Percentiles rank a stretch among this genome's conserved stretches.
Conservation (phyloP, 495 filamentous ascomycete species). For the Lasiosphaeria hispida region DNA sequence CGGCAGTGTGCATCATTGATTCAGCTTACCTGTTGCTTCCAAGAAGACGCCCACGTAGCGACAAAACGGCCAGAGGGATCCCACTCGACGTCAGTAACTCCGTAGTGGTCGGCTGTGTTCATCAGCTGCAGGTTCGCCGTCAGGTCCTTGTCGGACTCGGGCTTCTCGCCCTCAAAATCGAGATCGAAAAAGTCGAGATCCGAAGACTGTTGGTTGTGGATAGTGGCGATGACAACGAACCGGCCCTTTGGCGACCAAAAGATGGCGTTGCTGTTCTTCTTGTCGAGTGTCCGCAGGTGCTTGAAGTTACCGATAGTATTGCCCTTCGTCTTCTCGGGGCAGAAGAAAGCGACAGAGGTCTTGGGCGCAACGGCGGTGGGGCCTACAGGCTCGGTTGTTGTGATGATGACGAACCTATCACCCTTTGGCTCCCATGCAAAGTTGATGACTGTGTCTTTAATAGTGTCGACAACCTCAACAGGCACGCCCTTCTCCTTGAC, state of each 20-base stretch:
- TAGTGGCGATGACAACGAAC: slow-evolving; percentile 89
- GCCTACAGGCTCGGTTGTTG: slow-evolving; percentile 76
- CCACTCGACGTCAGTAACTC: slow-evolving; percentile 97
- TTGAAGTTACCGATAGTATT: slow-evolving; percentile 84
- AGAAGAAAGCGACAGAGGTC: slow-evolving; percentile 92
- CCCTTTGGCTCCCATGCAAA: slow-evolving; percentile 99
- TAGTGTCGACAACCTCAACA: slow-evolving; percentile 93
- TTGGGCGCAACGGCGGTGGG: slow-evolving; percentile 84
- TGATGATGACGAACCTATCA: slow-evolving; percentile 94
- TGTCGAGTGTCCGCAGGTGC: slow-evolving; percentile 87
- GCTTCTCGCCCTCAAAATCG: slow-evolving; percentile 96
- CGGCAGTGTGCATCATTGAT: not conserved
- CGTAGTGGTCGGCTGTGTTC: slow-evolving; percentile 91
- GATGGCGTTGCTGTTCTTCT: slow-evolving; percentile 98
- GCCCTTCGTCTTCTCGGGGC: slow-evolving; percentile 86
- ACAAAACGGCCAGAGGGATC: slow-evolving; percentile 94
- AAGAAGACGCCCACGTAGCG: slow-evolving; percentile 84
- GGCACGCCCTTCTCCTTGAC: slow-evolving; percentile 94
- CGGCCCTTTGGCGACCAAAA: slow-evolving; percentile 99
- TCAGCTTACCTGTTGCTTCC: slow-evolving; percentile 84
- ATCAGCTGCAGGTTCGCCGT: slow-evolving; percentile 92
- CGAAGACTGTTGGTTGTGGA: slow-evolving; percentile 85
- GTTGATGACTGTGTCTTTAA: slow-evolving; percentile 98
- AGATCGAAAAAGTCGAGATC: slow-evolving; percentile 97
- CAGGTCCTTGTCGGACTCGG: slow-evolving; percentile 86